phyloP scores from a whole-genome alignment of 2,329 filamentous ascomycete genomes.

The Cladobotryum mycophilum region DNA sequence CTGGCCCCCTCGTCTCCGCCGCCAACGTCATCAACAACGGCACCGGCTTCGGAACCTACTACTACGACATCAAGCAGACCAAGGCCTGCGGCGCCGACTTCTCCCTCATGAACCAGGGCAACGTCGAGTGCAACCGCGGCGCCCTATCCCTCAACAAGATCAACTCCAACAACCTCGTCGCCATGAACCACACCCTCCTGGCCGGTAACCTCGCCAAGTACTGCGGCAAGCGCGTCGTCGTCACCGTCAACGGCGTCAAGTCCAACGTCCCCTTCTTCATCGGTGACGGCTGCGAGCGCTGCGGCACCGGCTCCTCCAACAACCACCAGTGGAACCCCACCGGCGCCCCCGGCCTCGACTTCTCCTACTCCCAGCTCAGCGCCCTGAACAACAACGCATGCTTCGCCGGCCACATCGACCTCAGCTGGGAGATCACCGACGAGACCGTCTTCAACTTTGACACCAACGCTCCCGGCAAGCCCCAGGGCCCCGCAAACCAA shows the following conservation, averaged over 20 bases:
- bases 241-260: conserved; percentile 11
- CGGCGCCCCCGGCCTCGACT: conserved; percentile 12
- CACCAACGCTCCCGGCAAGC: neutral
- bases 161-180: conserved; percentile 11
- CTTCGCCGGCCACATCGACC: conserved; percentile 7
- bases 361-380: conserved; percentile 7
- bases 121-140: conserved; percentile 3
- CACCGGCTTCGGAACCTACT: conserved; percentile 8
- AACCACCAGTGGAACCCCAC: conserved; percentile 5
- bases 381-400: conserved; percentile 6
- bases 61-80: conserved; percentile 5
- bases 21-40: neutral
- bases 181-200: conserved; percentile 11
- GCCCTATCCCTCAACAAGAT: conserved; percentile 6
- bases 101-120: neutral
- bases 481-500: neutral
- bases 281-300: conserved; percentile 12
- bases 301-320: conserved; percentile 4
- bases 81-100: conserved; percentile 3
- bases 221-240: conserved; percentile 13
- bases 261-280: conserved; percentile 10
- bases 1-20: neutral
- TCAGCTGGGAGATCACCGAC: conserved; percentile 11
- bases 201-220: conserved; percentile 6
- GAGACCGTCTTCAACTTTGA: conserved; percentile 11